Evolutionary conservation across 2,329 filamentous ascomycete species (phyloP).

Genomic region (Chlorencoelia australis): DNA sequence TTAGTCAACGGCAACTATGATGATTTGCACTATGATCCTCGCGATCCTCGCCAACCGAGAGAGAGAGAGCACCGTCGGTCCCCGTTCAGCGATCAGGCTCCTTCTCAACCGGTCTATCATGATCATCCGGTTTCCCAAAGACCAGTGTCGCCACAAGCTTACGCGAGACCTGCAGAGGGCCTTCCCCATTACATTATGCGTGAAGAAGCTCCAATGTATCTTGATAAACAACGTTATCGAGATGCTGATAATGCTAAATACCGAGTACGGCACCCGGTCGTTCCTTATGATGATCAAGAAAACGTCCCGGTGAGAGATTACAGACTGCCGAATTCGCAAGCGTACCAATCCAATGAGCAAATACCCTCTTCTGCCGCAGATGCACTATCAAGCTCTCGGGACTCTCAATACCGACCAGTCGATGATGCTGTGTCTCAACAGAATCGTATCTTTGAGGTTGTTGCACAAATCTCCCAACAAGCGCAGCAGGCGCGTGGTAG

Average conservation of each 20-base stretch:
- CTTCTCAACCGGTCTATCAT: too few species aligned
- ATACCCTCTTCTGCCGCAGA: not conserved
- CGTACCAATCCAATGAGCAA: conserved; percentile 12
- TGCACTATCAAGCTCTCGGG: not conserved
- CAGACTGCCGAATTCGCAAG: conserved; percentile 11
- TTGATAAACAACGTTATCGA: conserved; percentile 14
- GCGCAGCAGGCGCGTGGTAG: conserved; percentile 17
- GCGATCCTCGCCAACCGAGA: conserved; percentile 15
- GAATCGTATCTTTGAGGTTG: conserved; percentile 20
- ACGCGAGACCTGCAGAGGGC: conserved; percentile 6
- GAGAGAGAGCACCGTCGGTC: conserved; percentile 4
- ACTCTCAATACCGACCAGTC: conserved; percentile 3
- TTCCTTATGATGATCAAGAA: conserved; percentile 13
- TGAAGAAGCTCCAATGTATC: conserved; percentile 13
- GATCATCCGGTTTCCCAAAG: too few species aligned
- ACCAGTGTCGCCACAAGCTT: too few species aligned
- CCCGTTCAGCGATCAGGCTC: too few species aligned
- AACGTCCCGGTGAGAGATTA: conserved; percentile 9
- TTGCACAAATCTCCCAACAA: conserved; percentile 23
- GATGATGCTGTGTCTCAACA: conserved; percentile 16
- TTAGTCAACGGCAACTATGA: conserved; percentile 10
- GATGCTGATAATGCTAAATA: conserved; percentile 14
- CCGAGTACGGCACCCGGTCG: conserved; percentile 10
- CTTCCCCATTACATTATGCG: conserved; percentile 14
- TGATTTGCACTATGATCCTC: conserved; percentile 20